Evolutionary conservation across 106 monocot genomes (phyloP).

Genomic region (Hemerocallis citrina): DNA sequence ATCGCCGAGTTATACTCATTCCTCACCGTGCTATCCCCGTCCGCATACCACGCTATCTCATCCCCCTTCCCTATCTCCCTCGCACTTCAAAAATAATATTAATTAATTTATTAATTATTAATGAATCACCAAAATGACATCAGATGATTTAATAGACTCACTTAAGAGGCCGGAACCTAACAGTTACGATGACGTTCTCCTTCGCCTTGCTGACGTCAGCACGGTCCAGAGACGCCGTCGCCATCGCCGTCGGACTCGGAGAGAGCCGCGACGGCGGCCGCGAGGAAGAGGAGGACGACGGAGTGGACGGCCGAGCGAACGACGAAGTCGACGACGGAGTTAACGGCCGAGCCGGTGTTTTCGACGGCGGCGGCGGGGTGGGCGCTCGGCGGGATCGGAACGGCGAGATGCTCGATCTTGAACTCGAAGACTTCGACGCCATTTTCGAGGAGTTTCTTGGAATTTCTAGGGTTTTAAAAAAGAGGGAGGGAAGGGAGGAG

Average conservation of each 20-base stretch:
- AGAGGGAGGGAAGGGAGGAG: background rate
- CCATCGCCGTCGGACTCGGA: conserved; percentile 18
- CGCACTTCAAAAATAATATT: conserved; percentile 27
- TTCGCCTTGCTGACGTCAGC: conserved; percentile 38
- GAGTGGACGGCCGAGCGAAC: conserved; percentile 21
- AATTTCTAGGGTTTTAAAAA: background rate
- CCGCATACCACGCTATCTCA: conserved; percentile 98
- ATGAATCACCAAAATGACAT: too few relatives aligned
- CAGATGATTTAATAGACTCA: conserved; percentile 12
- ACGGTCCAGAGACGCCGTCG: background rate
- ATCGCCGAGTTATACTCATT: conserved; percentile 74
- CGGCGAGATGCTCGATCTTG: conserved; percentile 85
- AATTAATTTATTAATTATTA: background rate
- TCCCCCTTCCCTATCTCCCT: conserved; percentile 92
- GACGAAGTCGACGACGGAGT: conserved; percentile 18
- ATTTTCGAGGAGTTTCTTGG: conserved; percentile 14
- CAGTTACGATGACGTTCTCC: conserved; percentile 93
- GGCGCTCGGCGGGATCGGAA: conserved; percentile 53
- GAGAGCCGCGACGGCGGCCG: conserved; percentile 9
- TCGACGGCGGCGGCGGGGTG: conserved; percentile 28
- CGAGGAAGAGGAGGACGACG: conserved; percentile 26
- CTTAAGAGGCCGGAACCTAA: conserved; percentile 93
- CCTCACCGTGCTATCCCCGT: conserved; percentile 71
- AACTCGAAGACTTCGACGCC: conserved; percentile 44
- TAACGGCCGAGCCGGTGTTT: conserved; percentile 12